Conservation (phyloP, 2,329 filamentous ascomycete species). For the Macrophomina phaseolina region DNA sequence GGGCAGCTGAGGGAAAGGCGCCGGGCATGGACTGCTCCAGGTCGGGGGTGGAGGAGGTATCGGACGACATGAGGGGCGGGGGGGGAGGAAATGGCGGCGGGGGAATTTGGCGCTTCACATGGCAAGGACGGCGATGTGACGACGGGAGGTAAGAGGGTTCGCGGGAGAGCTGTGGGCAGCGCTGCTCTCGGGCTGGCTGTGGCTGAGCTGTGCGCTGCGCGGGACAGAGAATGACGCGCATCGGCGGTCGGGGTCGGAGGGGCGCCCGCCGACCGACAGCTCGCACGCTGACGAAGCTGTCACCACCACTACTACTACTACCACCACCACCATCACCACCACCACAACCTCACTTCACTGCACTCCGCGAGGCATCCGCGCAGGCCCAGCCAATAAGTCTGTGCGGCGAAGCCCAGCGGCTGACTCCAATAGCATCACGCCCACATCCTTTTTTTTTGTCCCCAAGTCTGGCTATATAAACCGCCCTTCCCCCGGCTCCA, state of each 20-base stretch:
- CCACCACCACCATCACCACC: neutral
- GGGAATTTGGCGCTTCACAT: conserved; percentile 13
- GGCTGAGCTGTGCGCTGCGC: neutral
- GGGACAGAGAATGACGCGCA: conserved; percentile 12
- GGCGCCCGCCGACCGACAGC: neutral
- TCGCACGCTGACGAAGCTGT: neutral
- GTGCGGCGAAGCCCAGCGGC: neutral
- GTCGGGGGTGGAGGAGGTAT: conserved; percentile 37
- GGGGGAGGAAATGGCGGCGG: neutral
- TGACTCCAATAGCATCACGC: neutral
- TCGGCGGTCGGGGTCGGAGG: neutral
- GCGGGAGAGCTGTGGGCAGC: conserved; percentile 1
- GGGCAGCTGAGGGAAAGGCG: conserved; percentile 48
- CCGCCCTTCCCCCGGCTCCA: neutral
- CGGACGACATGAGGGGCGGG: conserved; percentile 30
- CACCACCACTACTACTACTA: neutral
- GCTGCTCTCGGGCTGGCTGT: neutral
- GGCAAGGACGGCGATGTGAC: conserved; percentile 7
- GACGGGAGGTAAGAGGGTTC: neutral
- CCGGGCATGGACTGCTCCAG: conserved; percentile 56
- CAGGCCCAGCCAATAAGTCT: neutral
- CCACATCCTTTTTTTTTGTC: neutral
- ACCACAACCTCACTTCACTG: neutral
- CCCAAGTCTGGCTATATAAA: no score
- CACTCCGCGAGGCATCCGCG: no score